These are phyloP conservation scores for Atkinsonella hypoxylon DNA, from an alignment of 2,329 filamentous ascomycete species.

Conservation along the genomic window DNA sequence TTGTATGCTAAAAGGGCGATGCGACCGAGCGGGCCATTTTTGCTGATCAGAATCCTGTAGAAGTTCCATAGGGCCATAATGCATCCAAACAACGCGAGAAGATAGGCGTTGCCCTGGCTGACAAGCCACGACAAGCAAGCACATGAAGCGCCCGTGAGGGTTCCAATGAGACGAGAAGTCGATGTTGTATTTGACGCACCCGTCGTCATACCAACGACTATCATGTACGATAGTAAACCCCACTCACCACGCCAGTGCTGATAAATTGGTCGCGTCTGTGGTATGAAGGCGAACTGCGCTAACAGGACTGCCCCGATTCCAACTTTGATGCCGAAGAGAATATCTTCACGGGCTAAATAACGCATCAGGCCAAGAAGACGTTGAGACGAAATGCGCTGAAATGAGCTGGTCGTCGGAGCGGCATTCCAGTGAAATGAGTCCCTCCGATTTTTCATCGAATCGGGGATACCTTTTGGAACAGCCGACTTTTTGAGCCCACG, in stretches of 20 bases:
- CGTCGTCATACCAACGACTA: slow-evolving; percentile 95
- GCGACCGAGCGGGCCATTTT: slow-evolving; percentile 79
- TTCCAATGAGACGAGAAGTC: slow-evolving; percentile 75
- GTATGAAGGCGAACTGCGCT: slow-evolving; percentile 78
- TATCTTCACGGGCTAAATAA: slow-evolving; percentile 41
- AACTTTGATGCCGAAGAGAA: slow-evolving; percentile 81
- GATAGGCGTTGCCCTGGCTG: slow-evolving; percentile 59
- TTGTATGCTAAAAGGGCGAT: slow-evolving; percentile 97
- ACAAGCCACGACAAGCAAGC: slow-evolving; percentile 70
- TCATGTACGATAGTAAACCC: slow-evolving; percentile 94
- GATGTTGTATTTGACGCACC: slow-evolving; percentile 92
- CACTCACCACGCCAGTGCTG: slow-evolving; percentile 89
- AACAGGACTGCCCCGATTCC: slow-evolving; percentile 82
- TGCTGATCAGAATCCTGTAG: slow-evolving; percentile 74
- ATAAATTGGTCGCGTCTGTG: slow-evolving; percentile 66
- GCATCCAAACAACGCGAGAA: slow-evolving; percentile 73
- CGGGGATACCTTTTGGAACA: slow-evolving; percentile 43
- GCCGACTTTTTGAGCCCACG: slow-evolving; percentile 36
- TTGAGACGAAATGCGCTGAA: slow-evolving; percentile 34
- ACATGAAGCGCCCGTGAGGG: slow-evolving; percentile 64
- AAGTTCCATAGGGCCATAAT: slow-evolving; percentile 73
- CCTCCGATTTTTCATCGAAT: slow-evolving; percentile 37
- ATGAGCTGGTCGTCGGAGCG: slow-evolving; percentile 32
- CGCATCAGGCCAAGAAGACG: slow-evolving; percentile 32
- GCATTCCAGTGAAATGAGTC: slow-evolving; percentile 46